Evolutionary conservation across 148 eudicot species (phyloP), one percentile per base, ranked within the genome.

Genomic region (Camellia sinensis): DNA sequence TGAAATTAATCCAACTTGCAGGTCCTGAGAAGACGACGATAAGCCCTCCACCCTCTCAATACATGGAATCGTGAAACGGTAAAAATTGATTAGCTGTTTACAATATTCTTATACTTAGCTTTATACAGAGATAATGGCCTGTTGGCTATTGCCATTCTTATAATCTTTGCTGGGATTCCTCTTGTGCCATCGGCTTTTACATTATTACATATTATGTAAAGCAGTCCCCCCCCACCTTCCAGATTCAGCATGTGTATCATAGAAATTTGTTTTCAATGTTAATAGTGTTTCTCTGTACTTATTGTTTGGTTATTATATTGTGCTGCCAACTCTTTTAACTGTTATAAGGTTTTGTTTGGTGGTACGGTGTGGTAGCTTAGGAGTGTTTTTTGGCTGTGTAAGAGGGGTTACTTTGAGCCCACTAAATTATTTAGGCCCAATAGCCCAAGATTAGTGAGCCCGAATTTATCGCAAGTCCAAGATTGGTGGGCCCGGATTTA

Each of bases 41-140:
- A 78, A 89, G 81, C 64, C 92, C 95, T 45, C 98, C 98, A 59
- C 75, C 90, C 46, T 78, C 84, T 67, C 97, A 94, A 79, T 86
- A 84, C 85, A 94, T 94, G 94, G 98, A 94, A 85, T 85, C 87
- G 74, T 69, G 59, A 76, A 60, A 19, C 8, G 68, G 29, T 57
- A 61, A 22, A 67, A 52, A 19, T 50, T 52, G 61, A 59, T 65
- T 61, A 43, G 76, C 21, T 44, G 48, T 29, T 22, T 22, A 12
- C 37, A 73, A 82, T 75, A 44, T 75, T 71, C 4, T 15, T 44
- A 66, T 77, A 22, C 63, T 52, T 21, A 61, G 65, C 14, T 6
- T 37, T 75, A 0, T 19, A 72, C 52, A 74, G 83, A 80, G 72
- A 74, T 44, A 19, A 63, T 43, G 46, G 40, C 13, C 75, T 67